Evolutionary conservation across 1,284 basidiomycete species (phyloP), one percentile per base, ranked within the genome.

Genomic region (Cryptococcus sp.): DNA sequence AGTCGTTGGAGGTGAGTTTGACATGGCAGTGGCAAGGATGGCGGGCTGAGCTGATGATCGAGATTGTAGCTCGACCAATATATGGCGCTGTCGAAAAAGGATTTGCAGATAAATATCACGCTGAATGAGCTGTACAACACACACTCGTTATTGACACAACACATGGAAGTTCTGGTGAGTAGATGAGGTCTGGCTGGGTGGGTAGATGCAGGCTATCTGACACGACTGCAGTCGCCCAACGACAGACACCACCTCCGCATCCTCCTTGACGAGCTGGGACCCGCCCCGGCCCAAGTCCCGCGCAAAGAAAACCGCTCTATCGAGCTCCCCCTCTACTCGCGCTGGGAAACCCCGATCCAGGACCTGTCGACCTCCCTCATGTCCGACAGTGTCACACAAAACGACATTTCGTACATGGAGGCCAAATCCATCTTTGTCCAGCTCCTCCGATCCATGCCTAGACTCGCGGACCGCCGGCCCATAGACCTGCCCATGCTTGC

Each of bases 331-430:
- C 80, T 99, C 15, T 98, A 95, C 79, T 94, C 89, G 66, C 91
- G 96, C 24, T 99, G 96, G 96, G 96, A 99, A 80, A 98, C 93
- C 18, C 94, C 94, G 2, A 92, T 98, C 55, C 94, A 98, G 70
- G 96, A 98, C 71, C 87, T 98, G 49, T 91, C 95, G 57, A 92
- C 88, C 20, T 91, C 95, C 0, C 84, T 99, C 63, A 95, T 98
- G 87, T 81, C 81, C 3, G 83, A 85, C 66, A 93, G 94, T 78
- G 88, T 99, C 40, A 98, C 96, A 21, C 92, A 93, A 56, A 92
- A 89, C 72, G 96, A 99, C 78, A 95, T 99, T 84, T 84, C 98
- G 21, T 99, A 98, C 80, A 98, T 98, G 92, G 96, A 99, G 77
- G 90, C 96, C 61, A 99, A 99, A 80, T 97, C 95, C 20, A 97